Percentiles rank a stretch among this genome's conserved stretches.
Conservation (phyloP, 2,329 filamentous ascomycete genomes). For the Fusarium proliferatum region DNA sequence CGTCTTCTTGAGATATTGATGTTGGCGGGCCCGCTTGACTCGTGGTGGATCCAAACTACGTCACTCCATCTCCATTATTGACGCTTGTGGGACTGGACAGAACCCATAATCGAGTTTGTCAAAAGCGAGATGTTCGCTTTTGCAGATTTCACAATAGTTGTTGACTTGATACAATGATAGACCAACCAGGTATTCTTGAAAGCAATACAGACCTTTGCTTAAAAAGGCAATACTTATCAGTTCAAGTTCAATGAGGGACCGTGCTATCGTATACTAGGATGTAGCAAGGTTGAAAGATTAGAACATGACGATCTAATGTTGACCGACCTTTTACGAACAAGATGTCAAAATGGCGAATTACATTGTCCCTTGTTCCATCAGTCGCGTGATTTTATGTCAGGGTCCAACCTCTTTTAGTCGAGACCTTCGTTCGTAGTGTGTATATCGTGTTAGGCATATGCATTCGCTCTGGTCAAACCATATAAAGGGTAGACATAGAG, state of each 20-base stretch:
- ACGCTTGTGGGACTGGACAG: not conserved
- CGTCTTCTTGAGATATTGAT: slow-evolving; percentile 25
- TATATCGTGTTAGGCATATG: not conserved
- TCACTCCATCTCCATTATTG: slow-evolving; percentile 24
- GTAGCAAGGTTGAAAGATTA: slow-evolving; percentile 18
- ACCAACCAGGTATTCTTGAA: not conserved
- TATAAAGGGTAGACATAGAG: not conserved
- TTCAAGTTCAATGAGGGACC: not conserved
- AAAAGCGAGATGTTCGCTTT: not conserved
- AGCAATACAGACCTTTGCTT: not conserved
- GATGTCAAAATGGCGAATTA: not conserved
- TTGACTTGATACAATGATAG: not conserved
- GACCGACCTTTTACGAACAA: slow-evolving; percentile 22
- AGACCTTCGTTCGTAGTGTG: not conserved
- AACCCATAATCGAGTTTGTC: not conserved
- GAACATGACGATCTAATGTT: slow-evolving; percentile 34
- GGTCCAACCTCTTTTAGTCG: slow-evolving; percentile 4
- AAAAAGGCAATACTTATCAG: not conserved
- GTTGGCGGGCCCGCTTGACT: slow-evolving; percentile 27
- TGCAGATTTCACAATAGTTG: not conserved
- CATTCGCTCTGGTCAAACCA: not conserved
- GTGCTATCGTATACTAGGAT: slow-evolving; percentile 10
- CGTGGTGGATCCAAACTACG: slow-evolving; percentile 36
- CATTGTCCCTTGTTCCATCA: slow-evolving; percentile 19
- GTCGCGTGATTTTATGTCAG: slow-evolving; percentile 8